Percentiles rank a stretch among this genome's conserved stretches.
These are phyloP conservation scores for Lyophyllum semitale DNA, from an alignment of 768 basidiomycete genomes.

Conservation along the genomic window DNA sequence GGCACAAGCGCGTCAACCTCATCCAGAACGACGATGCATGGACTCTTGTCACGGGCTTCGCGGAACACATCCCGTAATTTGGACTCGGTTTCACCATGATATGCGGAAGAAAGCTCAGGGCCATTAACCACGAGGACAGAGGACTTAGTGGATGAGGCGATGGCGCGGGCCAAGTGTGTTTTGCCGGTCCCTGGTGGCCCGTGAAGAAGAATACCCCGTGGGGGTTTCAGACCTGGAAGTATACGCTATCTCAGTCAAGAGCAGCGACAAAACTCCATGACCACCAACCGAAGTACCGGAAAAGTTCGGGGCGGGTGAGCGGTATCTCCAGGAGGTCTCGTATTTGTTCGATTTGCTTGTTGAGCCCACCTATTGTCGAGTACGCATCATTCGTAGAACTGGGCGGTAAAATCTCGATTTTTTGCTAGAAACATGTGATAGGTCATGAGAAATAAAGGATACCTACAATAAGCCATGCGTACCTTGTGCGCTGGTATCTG, in stretches of 20 bases:
- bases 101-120: slow-evolving; percentile 92
- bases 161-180: slow-evolving; percentile 93
- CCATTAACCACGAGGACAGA: slow-evolving; percentile 94
- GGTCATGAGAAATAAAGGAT: slow-evolving; percentile 8
- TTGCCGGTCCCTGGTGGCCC: slow-evolving; percentile 98
- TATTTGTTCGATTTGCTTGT: slow-evolving; percentile 85
- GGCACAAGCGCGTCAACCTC: slow-evolving; percentile 97
- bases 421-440: slow-evolving; percentile 34
- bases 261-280: slow-evolving; percentile 4
- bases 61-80: slow-evolving; percentile 87
- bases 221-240: slow-evolving; percentile 79
- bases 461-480: slow-evolving; percentile 8
- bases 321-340: slow-evolving; percentile 86
- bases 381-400: slow-evolving; percentile 60
- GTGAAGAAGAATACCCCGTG: slow-evolving; percentile 92
- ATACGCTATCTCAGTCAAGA: not conserved
- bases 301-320: slow-evolving; percentile 79
- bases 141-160: slow-evolving; percentile 84
- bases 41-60: slow-evolving; percentile 77
- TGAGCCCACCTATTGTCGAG: slow-evolving; percentile 82
- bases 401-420: slow-evolving; percentile 49
- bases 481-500: slow-evolving; percentile 35
- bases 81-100: slow-evolving; percentile 96
- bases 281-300: slow-evolving; percentile 68
- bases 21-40: slow-evolving; percentile 93